Evolutionary conservation across 345 rosid species (phyloP), one percentile per base, ranked within the genome.

Genomic region (Aquilaria malaccensis): DNA sequence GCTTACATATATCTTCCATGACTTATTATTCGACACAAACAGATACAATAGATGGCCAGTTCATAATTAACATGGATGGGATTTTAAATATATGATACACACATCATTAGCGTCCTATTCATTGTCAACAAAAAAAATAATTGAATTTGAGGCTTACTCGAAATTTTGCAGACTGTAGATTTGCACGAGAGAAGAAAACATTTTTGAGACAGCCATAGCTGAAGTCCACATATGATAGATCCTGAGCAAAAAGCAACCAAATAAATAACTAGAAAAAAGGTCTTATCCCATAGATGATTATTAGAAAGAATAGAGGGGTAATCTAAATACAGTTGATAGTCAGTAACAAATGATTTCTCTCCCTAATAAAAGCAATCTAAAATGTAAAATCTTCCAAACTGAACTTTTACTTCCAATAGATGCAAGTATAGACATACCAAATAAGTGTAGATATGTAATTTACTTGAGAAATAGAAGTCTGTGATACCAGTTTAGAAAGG

Each of bases 121-220:
- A 58, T 43, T 14, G 22, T 48, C 15, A 64, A 49, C 52, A 59
- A 55, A 22, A 33, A 5, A 37, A 37, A 45, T 50, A 7, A 48
- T 2, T 41, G 65, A 58, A 37, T 10, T 13, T 37, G 43, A 58
- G 43, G 60, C 81, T 50, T 70, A 93, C 98, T 87, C 85, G 82
- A 54, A 93, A 89, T 69, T 89, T 89, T 53, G 94, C 97, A 68
- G 75, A 73, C 0, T 85, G 98, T 57, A 93, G 97, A 65, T 89
- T 83, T 65, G 98, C 94, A 55, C 94, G 91, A 13, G 96, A 87
- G 81, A 93, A 89, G 77, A 89, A 83, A 48, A 87, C 97, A 77
- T 78, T 89, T 76, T 79, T 87, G 46, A 93, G 89, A 72, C 83
- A 67, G 0, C 91, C 97, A 79, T 72, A 84, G 83, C 97, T 89